Percentiles rank a stretch among this genome's conserved stretches.
Conservation (phyloP, 2,329 filamentous ascomycete genomes). For the Thielaviopsis punctulata region DNA sequence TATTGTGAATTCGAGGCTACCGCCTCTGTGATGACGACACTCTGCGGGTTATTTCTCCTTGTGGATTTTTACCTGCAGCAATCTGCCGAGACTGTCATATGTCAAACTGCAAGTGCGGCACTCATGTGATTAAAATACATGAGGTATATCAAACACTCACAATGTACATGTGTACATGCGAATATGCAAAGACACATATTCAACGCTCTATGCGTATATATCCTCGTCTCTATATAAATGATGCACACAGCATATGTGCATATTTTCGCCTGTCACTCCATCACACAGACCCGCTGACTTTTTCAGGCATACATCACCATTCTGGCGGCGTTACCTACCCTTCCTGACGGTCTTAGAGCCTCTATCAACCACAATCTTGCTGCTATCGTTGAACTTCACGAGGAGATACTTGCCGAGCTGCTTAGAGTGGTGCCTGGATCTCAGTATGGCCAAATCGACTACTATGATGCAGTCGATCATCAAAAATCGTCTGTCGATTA, state of each 20-base stretch:
- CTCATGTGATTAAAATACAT: no score
- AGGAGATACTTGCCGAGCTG: conserved; percentile 60
- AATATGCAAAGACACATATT: no score
- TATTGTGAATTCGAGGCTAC: not conserved
- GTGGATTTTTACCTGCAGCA: not conserved
- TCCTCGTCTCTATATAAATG: no score
- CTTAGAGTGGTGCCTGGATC: conserved; percentile 54
- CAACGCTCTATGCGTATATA: no score
- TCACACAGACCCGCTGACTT: conserved; percentile 4
- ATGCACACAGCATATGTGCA: no score
- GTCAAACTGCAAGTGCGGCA: not conserved
- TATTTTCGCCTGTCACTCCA: no score
- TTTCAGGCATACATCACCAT: conserved; percentile 56
- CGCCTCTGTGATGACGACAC: conserved; percentile 10
- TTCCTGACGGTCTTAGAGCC: conserved; percentile 46
- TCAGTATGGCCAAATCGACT: conserved; percentile 35
- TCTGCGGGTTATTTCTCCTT: not conserved
- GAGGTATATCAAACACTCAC: not conserved
- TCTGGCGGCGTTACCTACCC: conserved; percentile 49
- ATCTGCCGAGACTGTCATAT: not conserved
- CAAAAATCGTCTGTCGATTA: not conserved
- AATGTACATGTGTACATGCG: not conserved
- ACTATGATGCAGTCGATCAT: conserved; percentile 1
- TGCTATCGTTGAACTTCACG: conserved; percentile 68
- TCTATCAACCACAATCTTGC: conserved; percentile 66